Evolutionary conservation across 352 stramenopile species (phyloP), one percentile per base, ranked within the genome.

Genomic region (Lagenidium giganteum): DNA sequence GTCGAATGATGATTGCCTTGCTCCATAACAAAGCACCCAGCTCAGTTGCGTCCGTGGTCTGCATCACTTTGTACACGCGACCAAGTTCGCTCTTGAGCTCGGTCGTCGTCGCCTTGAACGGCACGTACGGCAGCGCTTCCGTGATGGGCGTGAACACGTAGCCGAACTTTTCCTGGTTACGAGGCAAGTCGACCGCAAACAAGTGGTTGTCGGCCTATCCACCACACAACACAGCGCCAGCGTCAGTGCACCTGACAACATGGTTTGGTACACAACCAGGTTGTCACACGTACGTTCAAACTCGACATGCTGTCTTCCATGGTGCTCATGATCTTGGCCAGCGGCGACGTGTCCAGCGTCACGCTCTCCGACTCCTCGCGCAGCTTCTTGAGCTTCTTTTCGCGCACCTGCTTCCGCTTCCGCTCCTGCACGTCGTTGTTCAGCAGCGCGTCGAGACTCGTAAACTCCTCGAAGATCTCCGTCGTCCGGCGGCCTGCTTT

Each of bases 71-170:
- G 51, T 86, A 92, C 30, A 89, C 63, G 14, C 80, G 54, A 11
- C 56, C 48, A 18, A 92, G 35, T 17, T 84, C 64, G 26, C 75
- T 64, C 5, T 64, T 34, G 3, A 85, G 57, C 44, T 92, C 79
- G 0, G 47, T 49, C 3, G 75, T 43, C 17, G 69, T 83, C 8
- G 76, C 69, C 41, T 77, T 73, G 54, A 84, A 93, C 11, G 49
- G 59, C 26, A 52, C 64, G 37, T 69, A 86, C 23, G 52, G 42
- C 26, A 90, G 53, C 9, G 77, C 70, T 59, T 85, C 68, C 6
- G 64, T 78, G 14, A 93, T 88, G 5, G 80, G 70, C 42, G 64
- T 70, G 47, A 93, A 93, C 16, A 93, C 77, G 47, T 88, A 93
- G 37, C 75, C 80, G 41, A 90, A 93, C 47, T 83, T 79, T 45